These are phyloP conservation scores for Irpex sp. DNA, from an alignment of 1,284 basidiomycete genomes.

Conservation along the genomic window DNA sequence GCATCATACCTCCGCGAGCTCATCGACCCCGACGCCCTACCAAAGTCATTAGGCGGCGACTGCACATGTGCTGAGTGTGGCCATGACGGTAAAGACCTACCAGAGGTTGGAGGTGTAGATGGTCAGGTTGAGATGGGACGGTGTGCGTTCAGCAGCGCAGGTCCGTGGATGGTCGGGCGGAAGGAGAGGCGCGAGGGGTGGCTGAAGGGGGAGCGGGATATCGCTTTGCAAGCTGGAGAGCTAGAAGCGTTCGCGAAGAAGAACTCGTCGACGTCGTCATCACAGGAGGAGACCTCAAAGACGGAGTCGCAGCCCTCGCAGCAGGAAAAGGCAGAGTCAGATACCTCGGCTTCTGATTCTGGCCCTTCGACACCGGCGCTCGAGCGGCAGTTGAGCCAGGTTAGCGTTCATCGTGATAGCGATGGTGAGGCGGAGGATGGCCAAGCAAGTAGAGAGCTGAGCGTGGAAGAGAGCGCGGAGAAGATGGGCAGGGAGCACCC, in stretches of 20 bases:
- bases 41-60: conserved; percentile 38
- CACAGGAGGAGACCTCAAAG: background rate
- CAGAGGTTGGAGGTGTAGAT: background rate
- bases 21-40: conserved; percentile 52
- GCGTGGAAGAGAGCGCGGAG: conserved; percentile 10
- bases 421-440: conserved; percentile 2
- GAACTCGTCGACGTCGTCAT: background rate
- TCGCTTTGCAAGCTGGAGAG: conserved; percentile 16
- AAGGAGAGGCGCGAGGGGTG: conserved; percentile 45
- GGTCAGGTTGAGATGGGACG: conserved; percentile 36
- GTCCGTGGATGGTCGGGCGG: conserved; percentile 67
- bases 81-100: background rate
- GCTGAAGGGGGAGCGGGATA: conserved; percentile 26
- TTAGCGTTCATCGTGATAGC: conserved; percentile 1
- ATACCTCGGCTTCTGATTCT: conserved; percentile 1
- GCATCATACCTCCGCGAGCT: conserved; percentile 48
- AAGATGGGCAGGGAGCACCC: conserved; percentile 17
- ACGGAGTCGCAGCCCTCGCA: background rate
- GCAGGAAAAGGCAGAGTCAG: conserved; percentile 1
- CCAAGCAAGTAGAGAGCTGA: background rate
- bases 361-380: conserved; percentile 11
- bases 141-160: conserved; percentile 57
- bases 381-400: conserved; percentile 8
- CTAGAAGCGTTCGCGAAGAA: conserved; percentile 9
- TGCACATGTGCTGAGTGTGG: conserved; percentile 47